Percentiles rank a stretch among this genome's conserved stretches.
phyloP scores from a whole-genome alignment of 2,329 filamentous ascomycete species.

The Colletotrichum kahawae region DNA sequence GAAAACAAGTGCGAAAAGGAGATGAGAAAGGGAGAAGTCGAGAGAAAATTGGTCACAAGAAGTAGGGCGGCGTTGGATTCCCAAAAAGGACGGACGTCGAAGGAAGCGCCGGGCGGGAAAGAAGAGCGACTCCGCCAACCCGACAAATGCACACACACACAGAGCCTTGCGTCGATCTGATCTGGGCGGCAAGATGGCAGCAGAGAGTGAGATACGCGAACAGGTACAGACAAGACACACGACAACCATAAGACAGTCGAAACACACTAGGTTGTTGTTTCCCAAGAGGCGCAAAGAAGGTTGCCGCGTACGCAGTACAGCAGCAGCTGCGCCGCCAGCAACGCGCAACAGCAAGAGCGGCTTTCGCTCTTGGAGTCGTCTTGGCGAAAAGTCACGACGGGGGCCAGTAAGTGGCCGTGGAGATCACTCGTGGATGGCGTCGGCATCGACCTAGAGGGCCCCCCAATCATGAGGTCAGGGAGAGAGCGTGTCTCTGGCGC shows the following conservation, averaged over 20 bases:
- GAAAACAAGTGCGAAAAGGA: neutral
- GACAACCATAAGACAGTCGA: neutral
- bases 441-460: neutral
- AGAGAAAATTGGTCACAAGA: neutral
- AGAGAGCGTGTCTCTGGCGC: neutral
- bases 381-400: slow-evolving; percentile 15
- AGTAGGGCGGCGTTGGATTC: neutral
- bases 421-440: neutral
- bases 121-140: neutral
- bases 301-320: neutral
- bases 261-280: neutral
- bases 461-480: neutral
- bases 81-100: neutral
- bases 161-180: neutral
- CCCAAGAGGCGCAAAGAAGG: neutral
- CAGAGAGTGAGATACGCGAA: neutral
- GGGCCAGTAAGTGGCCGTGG: neutral
- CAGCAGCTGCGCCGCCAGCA: slow-evolving; percentile 6
- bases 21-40: neutral
- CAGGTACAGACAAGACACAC: neutral
- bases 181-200: neutral
- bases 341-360: slow-evolving; percentile 10
- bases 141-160: neutral
- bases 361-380: neutral
- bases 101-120: neutral